Evolutionary conservation across 2,329 filamentous ascomycete genomes (phyloP).

Genomic region (Aspergillus ochraceus): DNA sequence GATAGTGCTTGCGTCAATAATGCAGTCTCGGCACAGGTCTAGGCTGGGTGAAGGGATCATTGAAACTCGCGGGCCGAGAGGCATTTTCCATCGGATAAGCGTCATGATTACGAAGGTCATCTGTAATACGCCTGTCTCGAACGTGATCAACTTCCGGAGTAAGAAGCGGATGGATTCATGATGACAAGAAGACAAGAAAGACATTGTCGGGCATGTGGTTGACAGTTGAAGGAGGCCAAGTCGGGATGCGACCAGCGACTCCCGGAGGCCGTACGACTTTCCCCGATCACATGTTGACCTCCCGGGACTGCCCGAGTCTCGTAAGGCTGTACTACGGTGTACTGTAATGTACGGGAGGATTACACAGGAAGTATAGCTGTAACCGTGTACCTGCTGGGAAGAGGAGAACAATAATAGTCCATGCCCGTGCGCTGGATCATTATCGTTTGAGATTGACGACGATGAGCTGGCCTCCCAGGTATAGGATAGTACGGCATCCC

Average conservation of each 20-base stretch:
- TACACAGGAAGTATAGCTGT: no score
- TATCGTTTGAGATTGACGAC: background rate
- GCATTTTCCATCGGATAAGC: background rate
- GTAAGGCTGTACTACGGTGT: background rate
- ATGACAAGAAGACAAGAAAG: background rate
- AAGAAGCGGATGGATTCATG: background rate
- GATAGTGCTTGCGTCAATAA: constrained; percentile 18
- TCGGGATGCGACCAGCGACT: background rate
- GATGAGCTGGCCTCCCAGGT: background rate
- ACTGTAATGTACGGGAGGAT: no score
- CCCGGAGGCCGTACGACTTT: background rate
- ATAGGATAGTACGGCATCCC: no score
- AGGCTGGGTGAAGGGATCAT: constrained; percentile 4
- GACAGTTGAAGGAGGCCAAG: background rate
- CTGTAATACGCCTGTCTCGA: background rate
- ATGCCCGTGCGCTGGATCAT: no score
- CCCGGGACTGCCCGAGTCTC: background rate
- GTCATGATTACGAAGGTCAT: constrained; percentile 11
- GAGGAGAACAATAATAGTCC: no score
- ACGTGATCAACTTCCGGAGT: background rate
- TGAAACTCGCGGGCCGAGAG: constrained; percentile 4
- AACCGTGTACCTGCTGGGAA: no score
- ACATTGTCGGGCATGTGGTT: constrained; percentile 2
- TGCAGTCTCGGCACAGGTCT: constrained; percentile 3
- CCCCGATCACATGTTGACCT: background rate